phyloP scores from a whole-genome alignment of 768 basidiomycete genomes.

The Coprinopsis sp. region DNA sequence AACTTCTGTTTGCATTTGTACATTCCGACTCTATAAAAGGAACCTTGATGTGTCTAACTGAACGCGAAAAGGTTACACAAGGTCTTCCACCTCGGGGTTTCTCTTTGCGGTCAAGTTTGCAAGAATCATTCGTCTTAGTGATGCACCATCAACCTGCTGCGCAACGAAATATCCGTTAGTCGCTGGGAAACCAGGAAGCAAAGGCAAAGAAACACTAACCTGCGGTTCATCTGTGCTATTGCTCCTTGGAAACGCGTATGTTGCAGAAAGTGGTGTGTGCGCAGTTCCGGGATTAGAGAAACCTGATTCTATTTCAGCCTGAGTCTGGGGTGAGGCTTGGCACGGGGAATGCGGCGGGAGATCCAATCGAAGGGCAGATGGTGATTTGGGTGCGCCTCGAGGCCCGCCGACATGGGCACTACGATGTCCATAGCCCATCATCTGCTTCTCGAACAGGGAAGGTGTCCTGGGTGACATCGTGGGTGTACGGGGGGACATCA shows the following conservation, averaged over 20 bases:
- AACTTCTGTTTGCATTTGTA: too few relatives aligned
- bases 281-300: neutral
- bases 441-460: conserved; percentile 27
- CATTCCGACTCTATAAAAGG: too few relatives aligned
- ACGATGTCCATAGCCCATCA: conserved; percentile 22
- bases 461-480: conserved; percentile 22
- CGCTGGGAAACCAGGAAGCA: neutral
- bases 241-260: neutral
- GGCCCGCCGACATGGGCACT: conserved; percentile 19
- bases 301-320: neutral
- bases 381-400: conserved; percentile 1
- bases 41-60: too few relatives aligned
- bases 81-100: conserved; percentile 7
- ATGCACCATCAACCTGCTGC: conserved; percentile 24
- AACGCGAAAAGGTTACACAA: conserved; percentile 13
- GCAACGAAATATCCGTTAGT: neutral
- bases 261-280: conserved; percentile 4
- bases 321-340: neutral
- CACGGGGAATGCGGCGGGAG: neutral
- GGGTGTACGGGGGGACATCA: conserved; percentile 17
- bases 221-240: neutral
- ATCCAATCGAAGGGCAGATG: neutral
- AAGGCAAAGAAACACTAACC: neutral
- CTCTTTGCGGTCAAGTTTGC: conserved; percentile 24
- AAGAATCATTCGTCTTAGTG: conserved; percentile 33